phyloP scores from a whole-genome alignment of 768 basidiomycete species.

The Boletellus emodensis region DNA sequence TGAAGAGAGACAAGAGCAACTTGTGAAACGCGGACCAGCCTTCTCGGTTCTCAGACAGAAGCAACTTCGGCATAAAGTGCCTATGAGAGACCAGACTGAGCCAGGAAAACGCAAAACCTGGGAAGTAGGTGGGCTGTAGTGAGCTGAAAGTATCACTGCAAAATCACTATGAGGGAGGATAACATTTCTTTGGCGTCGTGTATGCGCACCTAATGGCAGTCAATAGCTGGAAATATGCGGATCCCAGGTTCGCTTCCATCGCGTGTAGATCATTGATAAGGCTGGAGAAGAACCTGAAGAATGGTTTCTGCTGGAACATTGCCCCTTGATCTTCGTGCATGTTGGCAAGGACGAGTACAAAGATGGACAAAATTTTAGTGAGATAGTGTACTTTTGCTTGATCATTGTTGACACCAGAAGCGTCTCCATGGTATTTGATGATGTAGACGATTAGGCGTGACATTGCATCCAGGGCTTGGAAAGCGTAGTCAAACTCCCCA shows the following conservation, averaged over 20 bases:
- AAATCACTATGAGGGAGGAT: slow-evolving; percentile 1
- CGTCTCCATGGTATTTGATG: slow-evolving; percentile 99
- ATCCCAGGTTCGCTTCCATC: slow-evolving; percentile 80
- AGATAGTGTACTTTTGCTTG: slow-evolving; percentile 95
- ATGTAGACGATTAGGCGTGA: slow-evolving; percentile 94
- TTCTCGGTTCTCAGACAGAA: slow-evolving; percentile 86
- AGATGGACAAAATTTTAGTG: slow-evolving; percentile 95
- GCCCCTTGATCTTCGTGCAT: slow-evolving; percentile 91
- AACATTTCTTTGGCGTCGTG: neutral
- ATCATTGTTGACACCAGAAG: slow-evolving; percentile 86
- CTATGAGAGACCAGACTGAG: slow-evolving; percentile 94
- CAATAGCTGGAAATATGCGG: slow-evolving; percentile 86
- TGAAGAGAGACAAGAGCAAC: slow-evolving; percentile 87
- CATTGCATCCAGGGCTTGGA: slow-evolving; percentile 93
- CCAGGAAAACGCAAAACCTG: slow-evolving; percentile 98
- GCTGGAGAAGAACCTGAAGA: slow-evolving; percentile 97
- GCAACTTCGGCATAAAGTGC: slow-evolving; percentile 94
- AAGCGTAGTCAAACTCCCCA: slow-evolving; percentile 72
- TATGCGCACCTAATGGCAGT: slow-evolving; percentile 78
- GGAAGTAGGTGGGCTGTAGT: slow-evolving; percentile 93
- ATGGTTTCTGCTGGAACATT: slow-evolving; percentile 94
- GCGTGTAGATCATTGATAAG: slow-evolving; percentile 87
- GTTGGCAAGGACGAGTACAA: slow-evolving; percentile 92
- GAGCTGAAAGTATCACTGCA: slow-evolving; percentile 91
- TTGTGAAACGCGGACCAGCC: slow-evolving; percentile 98